phyloP scores from a whole-genome alignment of 345 rosid species.

The Conringia planisiliqua region DNA sequence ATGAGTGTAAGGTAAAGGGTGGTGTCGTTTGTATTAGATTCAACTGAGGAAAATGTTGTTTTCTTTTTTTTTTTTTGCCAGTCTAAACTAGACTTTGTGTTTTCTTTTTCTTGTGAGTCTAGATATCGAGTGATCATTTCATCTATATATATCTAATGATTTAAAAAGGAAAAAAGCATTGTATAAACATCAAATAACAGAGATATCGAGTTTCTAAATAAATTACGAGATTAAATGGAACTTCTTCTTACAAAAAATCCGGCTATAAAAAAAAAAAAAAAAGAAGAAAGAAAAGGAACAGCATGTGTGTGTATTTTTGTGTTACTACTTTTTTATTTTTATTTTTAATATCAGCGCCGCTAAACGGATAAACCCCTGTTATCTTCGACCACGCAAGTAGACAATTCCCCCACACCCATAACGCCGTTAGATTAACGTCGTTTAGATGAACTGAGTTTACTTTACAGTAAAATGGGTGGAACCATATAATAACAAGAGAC shows the following conservation, averaged over 20 bases:
- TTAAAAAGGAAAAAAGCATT: background rate
- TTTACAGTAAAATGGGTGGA: background rate
- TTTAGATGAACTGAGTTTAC: background rate
- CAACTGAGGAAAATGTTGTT: background rate
- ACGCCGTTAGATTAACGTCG: constrained; percentile 11
- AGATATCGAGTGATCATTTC: background rate
- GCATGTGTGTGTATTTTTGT: background rate
- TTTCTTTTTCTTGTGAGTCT: background rate
- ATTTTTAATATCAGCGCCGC: constrained; percentile 6
- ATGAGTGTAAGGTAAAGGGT: background rate
- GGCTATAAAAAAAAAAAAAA: background rate
- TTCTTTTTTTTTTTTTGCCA: background rate
- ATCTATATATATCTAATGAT: background rate
- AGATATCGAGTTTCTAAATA: background rate
- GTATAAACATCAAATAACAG: background rate
- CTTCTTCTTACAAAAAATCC: background rate
- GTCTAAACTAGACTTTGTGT: background rate
- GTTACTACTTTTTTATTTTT: background rate
- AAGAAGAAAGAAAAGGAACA: background rate
- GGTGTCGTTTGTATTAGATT: background rate
- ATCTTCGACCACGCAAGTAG: constrained; percentile 2
- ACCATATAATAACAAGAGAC: background rate
- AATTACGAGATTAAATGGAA: background rate
- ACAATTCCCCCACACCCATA: background rate
- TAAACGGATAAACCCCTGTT: constrained; percentile 4